Evolutionary conservation across 1,284 basidiomycete genomes (phyloP), one percentile per base, ranked within the genome.

Genomic region (Xanthoconium separans): DNA sequence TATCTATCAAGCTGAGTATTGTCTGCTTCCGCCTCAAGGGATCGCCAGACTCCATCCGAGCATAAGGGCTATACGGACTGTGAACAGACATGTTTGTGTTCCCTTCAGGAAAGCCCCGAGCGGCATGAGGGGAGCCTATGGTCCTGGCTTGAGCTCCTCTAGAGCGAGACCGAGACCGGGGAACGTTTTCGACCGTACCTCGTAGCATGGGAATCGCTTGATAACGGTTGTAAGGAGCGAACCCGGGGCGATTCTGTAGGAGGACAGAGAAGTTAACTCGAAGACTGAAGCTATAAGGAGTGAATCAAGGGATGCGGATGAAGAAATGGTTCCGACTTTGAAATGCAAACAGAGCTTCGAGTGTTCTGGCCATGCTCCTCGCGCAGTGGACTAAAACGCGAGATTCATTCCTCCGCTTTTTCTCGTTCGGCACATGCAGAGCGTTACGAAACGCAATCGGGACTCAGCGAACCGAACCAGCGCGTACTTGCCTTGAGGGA

Each of bases 1-100:
- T 75, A 58, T 90, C 85, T 49, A 91, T 77, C 57, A 89, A 68
- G 58, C 77, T 85, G 40, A 86, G 68, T 49, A 89, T 76, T 1
- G 85, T 87, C 62, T 86, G 80, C 62, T 79, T 83, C 41, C 85
- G 73, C 56, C 66, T 76, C 48, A 70, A 53, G 51, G 65, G 67
- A 58, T 65, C 68, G 22, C 45, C 7, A 30, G 59, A 50, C 52
- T 71, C 69, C 55, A 61, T 59, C 30, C 68, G 66, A 47, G 67
- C 57, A 44, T 65, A 73, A n/a, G 67, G 63, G 48, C 64, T 64
- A 44, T 65, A 73, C 13, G 67, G 63, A 50, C 64, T 64, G 12
- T 63, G 63, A 41, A 69, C 22, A 34, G 70, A 54, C 16, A 62
- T 54, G 51, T 51, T 70, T 41, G 58, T 61, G 31, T 51, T 65